A percentile compares a stretch with the other conserved stretches of the same genome.
phyloP scores from a whole-genome alignment of 257 asterid genomes.

The Solanum lignicaule region DNA sequence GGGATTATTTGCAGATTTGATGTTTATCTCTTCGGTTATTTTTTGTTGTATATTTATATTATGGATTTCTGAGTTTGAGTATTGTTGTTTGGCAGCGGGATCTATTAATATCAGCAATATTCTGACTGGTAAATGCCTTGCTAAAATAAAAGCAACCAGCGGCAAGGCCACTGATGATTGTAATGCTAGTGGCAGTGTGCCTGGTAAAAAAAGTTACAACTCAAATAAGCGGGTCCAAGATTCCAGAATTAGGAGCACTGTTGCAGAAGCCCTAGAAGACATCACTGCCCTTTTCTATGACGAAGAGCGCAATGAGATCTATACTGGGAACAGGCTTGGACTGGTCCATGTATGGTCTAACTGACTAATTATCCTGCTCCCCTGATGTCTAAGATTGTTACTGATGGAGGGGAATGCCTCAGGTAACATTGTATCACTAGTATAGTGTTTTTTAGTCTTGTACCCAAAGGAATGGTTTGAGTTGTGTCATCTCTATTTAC shows the following conservation, averaged over 20 bases:
- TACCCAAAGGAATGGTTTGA: neutral
- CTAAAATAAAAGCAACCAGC: constrained; percentile 73
- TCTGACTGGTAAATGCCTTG: constrained; percentile 90
- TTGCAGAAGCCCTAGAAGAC: constrained; percentile 85
- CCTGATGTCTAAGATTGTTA: neutral
- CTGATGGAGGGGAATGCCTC: neutral
- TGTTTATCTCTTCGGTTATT: neutral
- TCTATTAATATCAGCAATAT: constrained; percentile 92
- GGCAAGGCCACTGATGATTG: constrained; percentile 42
- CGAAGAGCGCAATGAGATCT: constrained; percentile 93
- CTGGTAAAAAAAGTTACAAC: constrained; percentile 28
- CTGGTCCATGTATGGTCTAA: constrained; percentile 95
- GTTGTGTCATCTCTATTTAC: neutral
- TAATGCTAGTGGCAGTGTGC: constrained; percentile 31
- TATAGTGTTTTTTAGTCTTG: neutral
- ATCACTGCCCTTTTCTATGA: constrained; percentile 92
- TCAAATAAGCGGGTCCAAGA: constrained; percentile 38
- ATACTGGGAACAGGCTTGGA: constrained; percentile 80
- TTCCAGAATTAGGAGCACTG: constrained; percentile 53
- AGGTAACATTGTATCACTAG: neutral
- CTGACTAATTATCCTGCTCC: constrained; percentile 11
- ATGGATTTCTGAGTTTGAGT: neutral
- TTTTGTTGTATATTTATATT: neutral
- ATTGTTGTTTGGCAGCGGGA: constrained; percentile 53
- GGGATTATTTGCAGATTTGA: neutral